Evolutionary conservation across 1,139 yeast species (phyloP), one percentile per base, ranked within the genome.

Genomic region (Diutina catenulata): DNA sequence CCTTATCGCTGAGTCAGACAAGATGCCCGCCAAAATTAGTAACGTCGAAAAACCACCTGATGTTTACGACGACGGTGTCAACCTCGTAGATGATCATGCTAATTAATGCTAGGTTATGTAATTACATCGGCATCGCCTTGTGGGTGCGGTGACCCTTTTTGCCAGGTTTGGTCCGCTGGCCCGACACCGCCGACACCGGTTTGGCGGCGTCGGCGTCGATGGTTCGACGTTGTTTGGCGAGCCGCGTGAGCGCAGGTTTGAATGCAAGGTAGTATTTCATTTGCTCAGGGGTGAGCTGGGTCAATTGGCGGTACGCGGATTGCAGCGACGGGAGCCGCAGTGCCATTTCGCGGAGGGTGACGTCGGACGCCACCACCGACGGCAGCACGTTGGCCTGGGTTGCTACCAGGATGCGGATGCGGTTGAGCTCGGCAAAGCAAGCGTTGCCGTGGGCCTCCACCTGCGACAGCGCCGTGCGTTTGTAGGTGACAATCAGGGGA

Each of bases 341-440:
- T n/a, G 35, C 35, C 35, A 31, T 31, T 14, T 31, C 25, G 10
- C 35, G 24, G 25, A 31, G 20, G 19, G 23, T 8, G 15, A 18
- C 15, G n/a, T 31, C 35, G 25, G 24, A 19, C 22, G 21, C 18
- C 18, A 31, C 35, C 35, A 18, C 24, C 9, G 20, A 21, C 5
- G 35, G 35, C 21, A 14, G 20, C 3, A 31, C 6, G 13, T 11
- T 9, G 7, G 20, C 21, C 9, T 21, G 24, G 13, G 20, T 21
- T 11, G 35, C 35, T 9, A 31, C 13, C 3, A 18, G 24, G 20
- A 31, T 31, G 18, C 35, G 35, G 16, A 19, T 10, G 10, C 23
- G 35, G 13, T 31, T 21, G 5, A 31, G 13, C n/a, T n/a, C 15
- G 16, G 15, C 19, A 31, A 31, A 31, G n/a, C 35, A 31, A 11